Evolutionary conservation across 345 rosid genomes (phyloP).

Genomic region (Jatropha curcas): DNA sequence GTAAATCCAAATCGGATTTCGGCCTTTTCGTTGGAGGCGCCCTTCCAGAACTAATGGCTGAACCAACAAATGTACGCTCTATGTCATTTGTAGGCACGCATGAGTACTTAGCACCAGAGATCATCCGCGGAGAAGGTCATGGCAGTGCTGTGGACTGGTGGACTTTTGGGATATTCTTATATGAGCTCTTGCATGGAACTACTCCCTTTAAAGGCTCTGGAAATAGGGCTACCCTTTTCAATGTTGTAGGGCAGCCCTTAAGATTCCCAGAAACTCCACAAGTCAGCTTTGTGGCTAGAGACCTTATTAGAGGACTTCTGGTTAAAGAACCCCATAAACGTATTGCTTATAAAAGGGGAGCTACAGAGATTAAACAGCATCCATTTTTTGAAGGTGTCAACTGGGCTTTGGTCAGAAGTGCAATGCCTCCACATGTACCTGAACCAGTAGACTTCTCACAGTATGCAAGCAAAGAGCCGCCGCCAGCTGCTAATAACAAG

Average conservation of each 20-base stretch:
- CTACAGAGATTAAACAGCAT: conserved; percentile 89
- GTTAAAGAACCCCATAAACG: conserved; percentile 83
- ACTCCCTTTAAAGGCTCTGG: conserved; percentile 93
- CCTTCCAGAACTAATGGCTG: conserved; percentile 88
- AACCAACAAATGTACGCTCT: conserved; percentile 82
- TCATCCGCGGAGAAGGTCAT: conserved; percentile 93
- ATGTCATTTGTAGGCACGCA: conserved; percentile 97
- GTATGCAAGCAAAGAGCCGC: conserved; percentile 52
- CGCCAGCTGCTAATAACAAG: conserved; percentile 14
- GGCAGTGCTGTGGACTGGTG: conserved; percentile 99
- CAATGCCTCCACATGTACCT: conserved; percentile 81
- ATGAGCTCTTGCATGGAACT: conserved; percentile 77
- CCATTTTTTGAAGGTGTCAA: conserved; percentile 87
- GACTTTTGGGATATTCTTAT: conserved; percentile 85
- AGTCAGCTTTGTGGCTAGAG: conserved; percentile 65
- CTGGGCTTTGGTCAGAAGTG: conserved; percentile 88
- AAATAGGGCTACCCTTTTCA: conserved; percentile 81
- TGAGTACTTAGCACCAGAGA: conserved; percentile 88
- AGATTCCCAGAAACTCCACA: conserved; percentile 75
- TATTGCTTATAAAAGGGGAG: conserved; percentile 81
- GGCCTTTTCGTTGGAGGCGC: conserved; percentile 63
- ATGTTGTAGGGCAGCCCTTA: conserved; percentile 83
- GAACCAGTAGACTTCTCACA: conserved; percentile 68
- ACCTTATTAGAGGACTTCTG: conserved; percentile 70
- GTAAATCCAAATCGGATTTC: conserved; percentile 84